These are phyloP conservation scores for Rhazya stricta DNA, from an alignment of 257 asterid species.

Conservation along the genomic window DNA sequence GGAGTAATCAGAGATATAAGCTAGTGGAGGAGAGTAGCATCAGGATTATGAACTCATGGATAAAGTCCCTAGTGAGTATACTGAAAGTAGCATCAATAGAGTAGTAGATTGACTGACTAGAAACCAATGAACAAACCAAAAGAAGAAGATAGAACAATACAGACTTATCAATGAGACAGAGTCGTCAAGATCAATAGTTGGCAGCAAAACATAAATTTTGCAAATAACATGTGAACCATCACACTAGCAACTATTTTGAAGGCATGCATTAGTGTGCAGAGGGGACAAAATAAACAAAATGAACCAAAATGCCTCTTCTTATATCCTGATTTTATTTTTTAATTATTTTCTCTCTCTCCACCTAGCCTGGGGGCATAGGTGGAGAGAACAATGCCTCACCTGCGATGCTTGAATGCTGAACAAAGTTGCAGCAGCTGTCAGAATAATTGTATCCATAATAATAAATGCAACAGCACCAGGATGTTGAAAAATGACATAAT, in stretches of 20 bases:
- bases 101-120: not conserved
- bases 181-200: too few species aligned
- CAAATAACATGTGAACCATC: not conserved
- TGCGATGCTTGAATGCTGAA: constrained; percentile 59
- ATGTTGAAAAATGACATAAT: constrained; percentile 46
- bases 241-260: not conserved
- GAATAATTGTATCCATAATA: constrained; percentile 63
- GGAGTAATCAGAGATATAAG: not conserved
- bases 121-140: not conserved
- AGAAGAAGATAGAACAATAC: not conserved
- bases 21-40: not conserved
- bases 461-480: constrained; percentile 72
- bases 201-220: too few species aligned
- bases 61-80: too few species aligned
- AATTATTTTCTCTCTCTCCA: not conserved
- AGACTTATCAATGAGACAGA: too few species aligned
- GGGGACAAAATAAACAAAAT: not conserved
- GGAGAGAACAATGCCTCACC: constrained; percentile 37
- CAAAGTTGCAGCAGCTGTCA: constrained; percentile 54
- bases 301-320: not conserved
- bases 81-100: not conserved
- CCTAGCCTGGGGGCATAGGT: not conserved
- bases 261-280: not conserved
- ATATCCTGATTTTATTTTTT: not conserved
- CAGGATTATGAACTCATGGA: too few species aligned